Conservation (phyloP, 805 yeast genomes). For the Torulaspora delbrueckii region DNA sequence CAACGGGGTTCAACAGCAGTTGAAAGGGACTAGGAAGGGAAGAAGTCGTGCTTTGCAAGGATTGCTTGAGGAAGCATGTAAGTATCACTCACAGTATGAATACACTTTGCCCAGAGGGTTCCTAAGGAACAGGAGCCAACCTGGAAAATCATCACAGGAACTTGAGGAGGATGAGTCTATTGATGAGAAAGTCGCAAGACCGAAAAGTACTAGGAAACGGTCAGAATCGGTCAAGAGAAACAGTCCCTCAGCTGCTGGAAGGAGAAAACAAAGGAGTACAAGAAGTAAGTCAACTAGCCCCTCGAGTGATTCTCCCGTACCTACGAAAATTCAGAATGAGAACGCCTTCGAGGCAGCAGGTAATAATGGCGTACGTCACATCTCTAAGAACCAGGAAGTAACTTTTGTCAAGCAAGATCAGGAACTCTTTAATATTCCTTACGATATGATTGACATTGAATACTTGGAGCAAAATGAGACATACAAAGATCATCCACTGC, state of each 20-base stretch:
- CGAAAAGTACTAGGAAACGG: background rate
- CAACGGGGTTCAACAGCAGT: background rate
- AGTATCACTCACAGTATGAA: constrained; percentile 26
- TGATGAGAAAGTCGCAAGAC: background rate
- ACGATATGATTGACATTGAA: constrained; percentile 22
- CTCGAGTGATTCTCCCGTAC: background rate
- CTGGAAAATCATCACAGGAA: background rate
- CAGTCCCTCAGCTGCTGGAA: background rate
- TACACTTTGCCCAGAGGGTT: constrained; percentile 26
- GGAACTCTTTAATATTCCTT: constrained; percentile 8
- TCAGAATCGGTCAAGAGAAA: background rate
- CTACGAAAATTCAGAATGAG: too few relatives aligned
- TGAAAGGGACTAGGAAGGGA: background rate
- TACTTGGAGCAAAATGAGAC: constrained; percentile 1
- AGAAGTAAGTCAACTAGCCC: background rate
- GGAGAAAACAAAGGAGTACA: background rate
- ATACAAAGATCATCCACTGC: constrained; percentile 10
- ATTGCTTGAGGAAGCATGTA: constrained; percentile 28
- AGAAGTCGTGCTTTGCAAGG: constrained; percentile 10
- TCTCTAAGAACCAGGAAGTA: constrained; percentile 1
- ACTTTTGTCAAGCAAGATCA: constrained; percentile 17
- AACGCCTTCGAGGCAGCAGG: background rate
- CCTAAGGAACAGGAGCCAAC: constrained; percentile 16
- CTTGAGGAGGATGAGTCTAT: background rate
- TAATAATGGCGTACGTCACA: background rate